phyloP scores from a whole-genome alignment of 2,329 filamentous ascomycete species.

The Botrytis paeoniae region DNA sequence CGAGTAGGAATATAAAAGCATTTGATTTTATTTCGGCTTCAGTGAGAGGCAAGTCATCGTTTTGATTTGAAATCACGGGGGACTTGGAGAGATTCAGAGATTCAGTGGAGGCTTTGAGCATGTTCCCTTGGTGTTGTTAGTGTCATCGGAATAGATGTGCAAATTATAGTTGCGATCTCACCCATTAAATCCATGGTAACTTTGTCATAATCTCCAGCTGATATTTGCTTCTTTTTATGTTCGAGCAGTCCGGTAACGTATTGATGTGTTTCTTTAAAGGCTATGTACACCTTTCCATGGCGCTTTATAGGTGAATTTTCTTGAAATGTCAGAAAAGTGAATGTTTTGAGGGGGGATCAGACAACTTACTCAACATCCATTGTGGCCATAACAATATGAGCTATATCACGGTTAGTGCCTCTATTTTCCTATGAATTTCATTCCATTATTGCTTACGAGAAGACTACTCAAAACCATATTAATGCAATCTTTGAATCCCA shows the following conservation, averaged over 20 bases:
- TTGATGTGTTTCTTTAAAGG: conserved; percentile 47
- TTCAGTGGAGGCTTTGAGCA: conserved; percentile 29
- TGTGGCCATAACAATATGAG: conserved; percentile 40
- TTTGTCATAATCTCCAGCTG: conserved; percentile 27
- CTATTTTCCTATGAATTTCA: neutral
- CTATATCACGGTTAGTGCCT: neutral
- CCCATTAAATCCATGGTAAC: conserved; percentile 33
- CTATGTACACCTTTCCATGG: conserved; percentile 42
- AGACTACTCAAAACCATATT: conserved; percentile 47
- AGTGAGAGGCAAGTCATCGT: conserved; percentile 19
- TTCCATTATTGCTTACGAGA: neutral
- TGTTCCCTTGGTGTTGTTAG: conserved; percentile 21
- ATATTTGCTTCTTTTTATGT: conserved; percentile 28
- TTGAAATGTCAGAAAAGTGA: conserved; percentile 8
- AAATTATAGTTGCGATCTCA: neutral
- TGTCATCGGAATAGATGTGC: neutral
- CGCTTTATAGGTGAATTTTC: conserved; percentile 41
- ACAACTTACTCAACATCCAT: conserved; percentile 41
- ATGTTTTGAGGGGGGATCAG: neutral
- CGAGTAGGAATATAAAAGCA: conserved; percentile 37
- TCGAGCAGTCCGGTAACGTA: conserved; percentile 53
- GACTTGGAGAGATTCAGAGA: neutral
- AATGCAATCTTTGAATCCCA: conserved; percentile 51
- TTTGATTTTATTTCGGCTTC: conserved; percentile 37
- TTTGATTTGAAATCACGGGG: conserved; percentile 6